A percentile compares a stretch with the other conserved stretches of the same genome.
These are phyloP conservation scores for Hura crepitans DNA, from an alignment of 441 rosid species.

Conservation along the genomic window DNA sequence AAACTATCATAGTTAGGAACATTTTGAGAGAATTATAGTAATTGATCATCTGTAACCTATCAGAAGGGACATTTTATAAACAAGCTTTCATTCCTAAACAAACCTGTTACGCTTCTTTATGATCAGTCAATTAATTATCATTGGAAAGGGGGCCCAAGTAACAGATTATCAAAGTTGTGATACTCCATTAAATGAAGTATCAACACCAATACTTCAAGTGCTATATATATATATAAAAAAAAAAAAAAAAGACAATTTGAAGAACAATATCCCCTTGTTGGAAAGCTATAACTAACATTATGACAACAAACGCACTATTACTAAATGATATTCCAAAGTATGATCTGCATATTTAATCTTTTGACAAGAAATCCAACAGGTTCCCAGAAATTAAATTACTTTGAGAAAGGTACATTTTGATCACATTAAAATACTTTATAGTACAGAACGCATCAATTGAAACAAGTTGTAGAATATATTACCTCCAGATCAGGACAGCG, in stretches of 20 bases:
- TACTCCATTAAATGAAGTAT: too few relatives aligned
- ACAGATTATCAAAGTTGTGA: background rate
- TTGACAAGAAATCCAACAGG: background rate
- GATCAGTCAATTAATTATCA: background rate
- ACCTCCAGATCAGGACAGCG: slow-evolving; percentile 98
- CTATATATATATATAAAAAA: background rate
- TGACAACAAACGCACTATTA: background rate
- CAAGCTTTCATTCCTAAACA: background rate
- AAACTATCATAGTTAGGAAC: background rate
- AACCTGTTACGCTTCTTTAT: background rate
- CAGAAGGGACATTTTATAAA: background rate
- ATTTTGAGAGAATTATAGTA: background rate
- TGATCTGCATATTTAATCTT: background rate
- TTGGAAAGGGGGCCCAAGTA: background rate
- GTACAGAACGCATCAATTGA: slow-evolving; percentile 3
- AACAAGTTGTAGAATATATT: slow-evolving; percentile 24
- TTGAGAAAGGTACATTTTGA: background rate
- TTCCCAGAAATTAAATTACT: background rate
- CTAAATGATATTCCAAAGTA: background rate
- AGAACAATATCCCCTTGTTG: too few relatives aligned
- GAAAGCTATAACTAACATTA: background rate
- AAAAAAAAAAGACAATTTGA: too few relatives aligned
- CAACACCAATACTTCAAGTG: background rate
- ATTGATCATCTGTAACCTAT: background rate
- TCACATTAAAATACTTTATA: slow-evolving; percentile 7